Evolutionary conservation across 1,284 basidiomycete species (phyloP).

Genomic region (Ceratobasidium sp.): DNA sequence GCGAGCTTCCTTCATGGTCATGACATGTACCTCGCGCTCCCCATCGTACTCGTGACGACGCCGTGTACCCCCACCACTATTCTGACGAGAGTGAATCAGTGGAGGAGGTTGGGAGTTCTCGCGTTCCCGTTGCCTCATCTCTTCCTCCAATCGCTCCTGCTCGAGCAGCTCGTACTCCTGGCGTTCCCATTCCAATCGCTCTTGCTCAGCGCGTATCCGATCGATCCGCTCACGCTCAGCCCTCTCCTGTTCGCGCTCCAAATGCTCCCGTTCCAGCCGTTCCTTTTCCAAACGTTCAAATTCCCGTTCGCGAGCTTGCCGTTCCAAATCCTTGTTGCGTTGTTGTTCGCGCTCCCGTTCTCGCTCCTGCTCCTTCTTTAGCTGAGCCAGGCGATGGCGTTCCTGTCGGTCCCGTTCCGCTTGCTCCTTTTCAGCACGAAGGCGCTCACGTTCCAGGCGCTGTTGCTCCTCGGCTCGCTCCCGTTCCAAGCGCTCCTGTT

Average conservation of each 20-base stretch:
- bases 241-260: conserved; percentile 28
- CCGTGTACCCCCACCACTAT: conserved; percentile 2
- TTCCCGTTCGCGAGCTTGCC: conserved; percentile 35
- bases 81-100: conserved; percentile 7
- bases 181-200: conserved; percentile 24
- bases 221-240: conserved; percentile 27
- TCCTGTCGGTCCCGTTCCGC: conserved; percentile 26
- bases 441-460: conserved; percentile 9
- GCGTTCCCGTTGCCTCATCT: conserved; percentile 8
- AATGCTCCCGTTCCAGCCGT: conserved; percentile 30
- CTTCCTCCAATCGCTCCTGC: conserved; percentile 28
- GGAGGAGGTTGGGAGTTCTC: conserved; percentile 21
- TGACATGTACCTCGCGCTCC: conserved; percentile 36
- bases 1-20: conserved; percentile 25
- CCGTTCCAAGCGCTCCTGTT: conserved; percentile 23
- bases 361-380: conserved; percentile 23
- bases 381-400: conserved; percentile 1
- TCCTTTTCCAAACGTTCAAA: conserved; percentile 36
- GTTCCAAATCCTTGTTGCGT: conserved; percentile 29
- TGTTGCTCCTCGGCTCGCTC: conserved; percentile 9
- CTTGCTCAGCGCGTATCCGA: conserved; percentile 5
- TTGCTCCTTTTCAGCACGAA: conserved; percentile 16
- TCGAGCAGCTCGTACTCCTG: conserved; percentile 17
- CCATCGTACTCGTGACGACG: conserved; percentile 32
- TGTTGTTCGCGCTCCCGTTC: conserved; percentile 31